Evolutionary conservation across 495 filamentous ascomycete genomes (phyloP).

Genomic region (Daldinia concentrica): DNA sequence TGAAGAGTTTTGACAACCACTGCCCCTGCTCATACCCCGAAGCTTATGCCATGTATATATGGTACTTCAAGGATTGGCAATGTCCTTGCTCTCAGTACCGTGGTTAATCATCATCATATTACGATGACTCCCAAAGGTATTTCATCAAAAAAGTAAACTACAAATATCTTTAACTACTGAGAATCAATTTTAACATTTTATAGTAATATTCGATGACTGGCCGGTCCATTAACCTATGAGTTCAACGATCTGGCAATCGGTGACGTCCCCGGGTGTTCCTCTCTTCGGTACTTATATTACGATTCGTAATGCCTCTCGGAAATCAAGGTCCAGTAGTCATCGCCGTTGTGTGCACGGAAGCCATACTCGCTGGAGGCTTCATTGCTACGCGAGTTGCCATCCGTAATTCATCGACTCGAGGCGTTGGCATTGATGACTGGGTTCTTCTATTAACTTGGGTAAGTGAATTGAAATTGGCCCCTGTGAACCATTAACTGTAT

Average conservation of each 20-base stretch:
- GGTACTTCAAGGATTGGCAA: not conserved
- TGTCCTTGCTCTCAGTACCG: not conserved
- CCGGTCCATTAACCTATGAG: not conserved
- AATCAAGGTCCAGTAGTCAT: constrained; percentile 31
- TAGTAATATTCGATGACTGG: not conserved
- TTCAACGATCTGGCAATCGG: not conserved
- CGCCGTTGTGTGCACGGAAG: constrained; percentile 23
- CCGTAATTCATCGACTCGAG: constrained; percentile 19
- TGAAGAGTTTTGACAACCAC: constrained; percentile 3
- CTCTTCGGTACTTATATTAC: not conserved
- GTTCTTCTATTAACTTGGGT: constrained; percentile 35
- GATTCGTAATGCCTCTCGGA: constrained; percentile 29
- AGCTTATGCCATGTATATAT: not conserved
- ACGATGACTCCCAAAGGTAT: not conserved
- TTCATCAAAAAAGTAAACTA: not conserved
- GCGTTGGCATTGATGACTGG: constrained; percentile 35
- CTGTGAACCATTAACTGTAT: not conserved
- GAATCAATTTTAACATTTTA: not conserved
- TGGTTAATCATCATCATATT: not conserved
- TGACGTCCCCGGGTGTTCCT: not conserved
- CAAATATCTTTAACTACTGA: not conserved
- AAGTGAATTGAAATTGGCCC: not conserved
- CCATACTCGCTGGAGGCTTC: constrained; percentile 20
- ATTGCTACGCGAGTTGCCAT: constrained; percentile 29
- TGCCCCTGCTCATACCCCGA: not conserved